Percentiles rank a stretch among this genome's conserved stretches.
These are phyloP conservation scores for Casuarina glauca DNA, from an alignment of 306 rosid species.

Conservation along the genomic window DNA sequence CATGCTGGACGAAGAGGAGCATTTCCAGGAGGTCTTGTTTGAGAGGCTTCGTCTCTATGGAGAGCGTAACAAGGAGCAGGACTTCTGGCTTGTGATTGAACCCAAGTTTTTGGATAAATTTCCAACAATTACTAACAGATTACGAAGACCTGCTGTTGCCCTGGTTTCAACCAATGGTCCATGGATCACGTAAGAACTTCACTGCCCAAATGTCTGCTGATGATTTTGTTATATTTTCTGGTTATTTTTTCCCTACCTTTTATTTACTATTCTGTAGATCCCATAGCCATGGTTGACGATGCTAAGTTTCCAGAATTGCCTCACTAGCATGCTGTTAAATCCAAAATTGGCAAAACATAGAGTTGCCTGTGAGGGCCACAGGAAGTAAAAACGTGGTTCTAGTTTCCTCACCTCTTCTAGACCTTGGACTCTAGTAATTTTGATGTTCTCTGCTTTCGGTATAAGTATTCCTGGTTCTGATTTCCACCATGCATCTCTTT, in stretches of 20 bases:
- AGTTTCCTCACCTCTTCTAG: neutral
- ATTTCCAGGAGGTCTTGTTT: conserved; percentile 74
- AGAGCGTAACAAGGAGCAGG: conserved; percentile 73
- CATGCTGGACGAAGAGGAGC: conserved; percentile 98
- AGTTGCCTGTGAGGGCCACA: neutral
- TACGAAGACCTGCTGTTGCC: conserved; percentile 89
- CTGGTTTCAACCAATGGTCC: conserved; percentile 89
- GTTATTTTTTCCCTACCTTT: neutral
- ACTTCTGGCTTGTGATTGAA: conserved; percentile 96
- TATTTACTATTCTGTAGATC: neutral
- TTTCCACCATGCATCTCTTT: conserved; percentile 3
- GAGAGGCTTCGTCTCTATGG: conserved; percentile 67
- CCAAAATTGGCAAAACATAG: neutral
- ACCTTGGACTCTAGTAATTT: neutral
- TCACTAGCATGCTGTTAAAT: neutral
- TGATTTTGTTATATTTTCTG: conserved; percentile 4
- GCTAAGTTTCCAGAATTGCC: neutral
- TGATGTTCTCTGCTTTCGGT: neutral
- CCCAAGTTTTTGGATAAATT: conserved; percentile 93
- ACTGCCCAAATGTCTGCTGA: conserved; percentile 5
- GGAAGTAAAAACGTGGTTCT: neutral
- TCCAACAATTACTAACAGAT: conserved; percentile 74
- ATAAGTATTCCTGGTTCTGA: neutral
- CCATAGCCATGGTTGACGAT: neutral
- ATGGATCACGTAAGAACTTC: conserved; percentile 84